These are phyloP conservation scores for Gelatoporia subvermispora DNA, from an alignment of 768 basidiomycete genomes.

Conservation along the genomic window DNA sequence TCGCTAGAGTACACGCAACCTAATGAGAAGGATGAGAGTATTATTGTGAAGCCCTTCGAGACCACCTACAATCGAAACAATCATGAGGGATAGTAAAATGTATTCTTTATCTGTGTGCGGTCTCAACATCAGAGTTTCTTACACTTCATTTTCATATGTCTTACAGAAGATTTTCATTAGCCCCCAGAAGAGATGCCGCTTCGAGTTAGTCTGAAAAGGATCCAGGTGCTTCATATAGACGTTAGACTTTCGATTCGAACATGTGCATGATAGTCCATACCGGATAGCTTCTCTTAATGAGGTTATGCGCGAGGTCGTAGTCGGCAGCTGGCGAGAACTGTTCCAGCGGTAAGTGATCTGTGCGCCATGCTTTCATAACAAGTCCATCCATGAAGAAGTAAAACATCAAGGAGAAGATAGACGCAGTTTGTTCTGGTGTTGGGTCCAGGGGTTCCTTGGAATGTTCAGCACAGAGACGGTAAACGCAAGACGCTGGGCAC, in stretches of 20 bases:
- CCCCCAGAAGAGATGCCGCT: conserved; percentile 21
- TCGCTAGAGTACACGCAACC: conserved; percentile 16
- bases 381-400: conserved; percentile 54
- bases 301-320: conserved; percentile 32
- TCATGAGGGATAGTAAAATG: conserved; percentile 1
- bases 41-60: too few species aligned
- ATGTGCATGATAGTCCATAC: conserved; percentile 18
- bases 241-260: not conserved
- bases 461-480: conserved; percentile 3
- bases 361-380: conserved; percentile 38
- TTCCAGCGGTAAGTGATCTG: conserved; percentile 38
- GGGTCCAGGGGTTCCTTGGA: conserved; percentile 15
- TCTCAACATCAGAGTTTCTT: not conserved
- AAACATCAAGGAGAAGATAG: conserved; percentile 28
- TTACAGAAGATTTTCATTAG: conserved; percentile 18
- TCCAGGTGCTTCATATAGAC: conserved; percentile 26
- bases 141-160: not conserved
- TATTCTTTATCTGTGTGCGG: conserved; percentile 2
- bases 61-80: conserved; percentile 1
- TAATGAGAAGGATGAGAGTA: conserved; percentile 3
- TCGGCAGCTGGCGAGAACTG: conserved; percentile 47
- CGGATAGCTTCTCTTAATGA: conserved; percentile 29
- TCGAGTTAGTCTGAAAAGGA: conserved; percentile 19
- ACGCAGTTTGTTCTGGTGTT: conserved; percentile 29
- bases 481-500: not conserved